Evolutionary conservation across 192 early-diverging fungal genomes (phyloP).

Genomic region (Irineochytrium annulatum): DNA sequence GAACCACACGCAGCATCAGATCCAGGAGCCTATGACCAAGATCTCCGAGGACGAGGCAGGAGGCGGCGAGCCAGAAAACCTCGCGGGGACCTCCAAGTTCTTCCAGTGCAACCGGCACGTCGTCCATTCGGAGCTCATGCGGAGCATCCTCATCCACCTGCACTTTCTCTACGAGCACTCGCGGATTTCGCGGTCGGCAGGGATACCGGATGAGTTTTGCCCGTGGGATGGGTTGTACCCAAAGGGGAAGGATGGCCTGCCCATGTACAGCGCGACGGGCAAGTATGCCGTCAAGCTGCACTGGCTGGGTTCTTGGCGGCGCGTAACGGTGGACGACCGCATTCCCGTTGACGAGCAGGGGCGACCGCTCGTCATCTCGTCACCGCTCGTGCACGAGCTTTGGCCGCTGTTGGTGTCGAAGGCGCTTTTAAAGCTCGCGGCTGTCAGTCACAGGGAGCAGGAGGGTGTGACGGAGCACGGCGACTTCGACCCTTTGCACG

Average conservation of each 20-base stretch:
- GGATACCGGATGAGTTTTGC: slow-evolving; percentile 36
- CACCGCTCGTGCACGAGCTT: slow-evolving; percentile 40
- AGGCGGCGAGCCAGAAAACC: slow-evolving; percentile 35
- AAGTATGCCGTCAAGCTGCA: slow-evolving; percentile 61
- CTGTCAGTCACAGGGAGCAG: slow-evolving; percentile 34
- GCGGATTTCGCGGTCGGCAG: slow-evolving; percentile 22
- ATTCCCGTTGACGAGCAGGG: slow-evolving; percentile 57
- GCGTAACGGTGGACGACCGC: slow-evolving; percentile 55
- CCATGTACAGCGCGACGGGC: slow-evolving; percentile 50
- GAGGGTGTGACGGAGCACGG: slow-evolving; percentile 35
- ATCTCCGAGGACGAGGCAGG: too few relatives aligned
- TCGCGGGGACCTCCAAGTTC: slow-evolving; percentile 42
- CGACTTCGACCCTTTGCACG: slow-evolving; percentile 48
- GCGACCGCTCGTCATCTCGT: slow-evolving; percentile 35
- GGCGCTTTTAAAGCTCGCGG: slow-evolving; percentile 54
- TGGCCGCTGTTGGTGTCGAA: slow-evolving; percentile 59
- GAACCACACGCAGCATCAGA: too few relatives aligned
- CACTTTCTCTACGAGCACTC: slow-evolving; percentile 52
- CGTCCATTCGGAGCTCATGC: slow-evolving; percentile 47
- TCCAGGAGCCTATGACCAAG: too few relatives aligned
- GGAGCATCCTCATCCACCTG: slow-evolving; percentile 35
- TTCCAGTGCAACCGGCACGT: slow-evolving; percentile 51
- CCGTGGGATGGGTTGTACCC: slow-evolving; percentile 65
- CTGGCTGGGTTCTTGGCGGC: slow-evolving; percentile 61
- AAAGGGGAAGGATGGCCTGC: slow-evolving; percentile 58